Evolutionary conservation across 805 yeast species (phyloP).

Genomic region (Yarrowia sp.): DNA sequence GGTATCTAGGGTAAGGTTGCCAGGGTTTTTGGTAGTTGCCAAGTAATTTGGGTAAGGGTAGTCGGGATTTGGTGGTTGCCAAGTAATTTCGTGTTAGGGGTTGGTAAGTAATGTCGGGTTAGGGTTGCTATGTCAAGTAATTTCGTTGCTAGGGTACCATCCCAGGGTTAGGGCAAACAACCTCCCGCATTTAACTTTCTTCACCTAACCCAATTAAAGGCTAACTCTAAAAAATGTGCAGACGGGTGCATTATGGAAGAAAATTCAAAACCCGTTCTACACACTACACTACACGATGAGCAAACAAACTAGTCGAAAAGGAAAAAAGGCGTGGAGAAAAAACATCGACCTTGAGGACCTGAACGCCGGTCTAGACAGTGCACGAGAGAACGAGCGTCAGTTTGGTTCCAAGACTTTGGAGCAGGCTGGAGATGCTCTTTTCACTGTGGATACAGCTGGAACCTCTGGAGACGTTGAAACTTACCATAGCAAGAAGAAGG

Average conservation of each 20-base stretch:
- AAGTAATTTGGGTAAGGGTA: too few relatives aligned
- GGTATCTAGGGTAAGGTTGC: too few relatives aligned
- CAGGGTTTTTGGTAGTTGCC: too few relatives aligned
- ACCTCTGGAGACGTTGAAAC: constrained; percentile 40
- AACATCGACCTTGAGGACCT: constrained; percentile 84
- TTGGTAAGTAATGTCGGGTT: too few relatives aligned
- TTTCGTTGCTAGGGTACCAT: too few relatives aligned
- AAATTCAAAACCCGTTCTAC: neutral
- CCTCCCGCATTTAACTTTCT: too few relatives aligned
- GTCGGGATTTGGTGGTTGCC: too few relatives aligned
- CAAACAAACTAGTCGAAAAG: constrained; percentile 53
- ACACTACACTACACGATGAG: constrained; percentile 1
- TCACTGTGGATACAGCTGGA: constrained; percentile 65
- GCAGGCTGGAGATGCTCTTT: constrained; percentile 47
- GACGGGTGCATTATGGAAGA: constrained; percentile 1
- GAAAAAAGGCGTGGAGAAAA: constrained; percentile 89
- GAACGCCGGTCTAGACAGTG: constrained; percentile 63
- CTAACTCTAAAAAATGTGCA: constrained; percentile 21
- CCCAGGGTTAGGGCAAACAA: too few relatives aligned
- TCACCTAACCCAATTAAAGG: neutral
- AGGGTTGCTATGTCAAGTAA: too few relatives aligned
- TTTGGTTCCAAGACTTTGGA: constrained; percentile 38
- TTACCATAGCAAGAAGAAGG: constrained; percentile 34
- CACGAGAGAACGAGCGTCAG: constrained; percentile 53
- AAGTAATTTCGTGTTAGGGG: too few relatives aligned